Evolutionary conservation across 2,329 filamentous ascomycete genomes (phyloP), one percentile per base, ranked within the genome.

Genomic region (Coniochaeta hoffmannii): DNA sequence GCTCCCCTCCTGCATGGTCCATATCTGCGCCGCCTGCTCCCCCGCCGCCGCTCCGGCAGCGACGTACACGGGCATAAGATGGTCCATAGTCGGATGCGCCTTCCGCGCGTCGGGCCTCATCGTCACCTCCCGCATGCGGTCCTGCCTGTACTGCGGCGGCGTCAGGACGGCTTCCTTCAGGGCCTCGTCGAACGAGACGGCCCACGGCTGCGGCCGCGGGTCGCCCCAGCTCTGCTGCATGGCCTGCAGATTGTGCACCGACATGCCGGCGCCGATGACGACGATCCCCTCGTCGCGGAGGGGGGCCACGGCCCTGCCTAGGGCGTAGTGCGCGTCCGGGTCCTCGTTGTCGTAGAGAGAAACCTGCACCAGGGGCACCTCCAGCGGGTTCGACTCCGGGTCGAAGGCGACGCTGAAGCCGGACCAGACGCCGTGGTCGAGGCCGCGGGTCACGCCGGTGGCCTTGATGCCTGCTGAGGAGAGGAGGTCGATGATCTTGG

Each of bases 391-490:
- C 7, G 73, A 65, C 15, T 80, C 71, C 0, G 83, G 83, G 55
- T 83, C 69, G 65, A 88, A 88, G 15, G 83, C 83, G 17, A 78
- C 76, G 59, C 74, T 79, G 67, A 90, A 90, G 11, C 82, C 81
- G 0, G 81, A 85, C 77, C 86, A 91, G 24, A 90, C 86, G 19
- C 88, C 88, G 65, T 91, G 88, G 63, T 91, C 88, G 1, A 90
- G 73, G 0, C 87, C 88, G 38, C 87, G 74, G 49, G 80, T 77
- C 0, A 84, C 78, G 2, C 79, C 79, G 58, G 81, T 72, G 1
- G 81, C 79, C 54, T 80, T 73, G 60, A 89, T 86, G 1, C 81
- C 83, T 1, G 81, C 78, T 4, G 76, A 66, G 3, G 72, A 69
- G 6, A 90, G 72, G 53, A 79, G 67, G 15, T 70, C 66, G 34